Conservation (phyloP, 805 yeast genomes). For the Clavispora phyllophila region DNA sequence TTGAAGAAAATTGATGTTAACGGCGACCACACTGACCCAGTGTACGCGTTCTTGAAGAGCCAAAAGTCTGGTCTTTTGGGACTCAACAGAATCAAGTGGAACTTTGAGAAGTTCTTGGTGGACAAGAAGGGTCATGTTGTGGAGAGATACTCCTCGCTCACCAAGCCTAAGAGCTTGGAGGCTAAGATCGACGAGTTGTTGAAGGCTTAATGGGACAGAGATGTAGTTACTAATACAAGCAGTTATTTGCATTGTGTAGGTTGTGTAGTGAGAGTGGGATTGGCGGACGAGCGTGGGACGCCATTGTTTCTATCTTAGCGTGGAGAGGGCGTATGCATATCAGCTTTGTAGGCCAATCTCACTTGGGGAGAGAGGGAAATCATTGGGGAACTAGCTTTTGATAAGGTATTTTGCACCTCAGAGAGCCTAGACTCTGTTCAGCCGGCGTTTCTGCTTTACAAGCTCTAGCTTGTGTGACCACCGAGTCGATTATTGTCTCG, state of each 20-base stretch:
- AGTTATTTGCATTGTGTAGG: neutral
- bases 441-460: no score
- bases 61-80: slow-evolving; percentile 46
- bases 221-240: neutral
- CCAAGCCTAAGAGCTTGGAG: slow-evolving; percentile 31
- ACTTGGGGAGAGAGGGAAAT: no score
- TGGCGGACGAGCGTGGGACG: no score
- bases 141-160: slow-evolving; percentile 63
- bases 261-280: no score
- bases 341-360: no score
- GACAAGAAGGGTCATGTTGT: slow-evolving; percentile 39
- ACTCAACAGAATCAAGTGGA: slow-evolving; percentile 40
- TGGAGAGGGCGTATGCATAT: no score
- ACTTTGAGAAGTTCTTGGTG: slow-evolving; percentile 41
- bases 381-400: no score
- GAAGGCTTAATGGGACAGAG: slow-evolving; percentile 2
- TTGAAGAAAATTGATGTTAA: slow-evolving; percentile 85
- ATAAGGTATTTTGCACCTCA: no score
- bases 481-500: no score
- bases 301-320: no score
- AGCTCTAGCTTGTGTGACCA: no score
- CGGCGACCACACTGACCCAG: slow-evolving; percentile 76
- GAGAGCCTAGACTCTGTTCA: no score
- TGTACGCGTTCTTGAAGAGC: slow-evolving; percentile 69
- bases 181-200: slow-evolving; percentile 17